These are phyloP conservation scores for Aristolochia californica DNA, from an alignment of 164 flowering plant genomes.

Conservation along the genomic window DNA sequence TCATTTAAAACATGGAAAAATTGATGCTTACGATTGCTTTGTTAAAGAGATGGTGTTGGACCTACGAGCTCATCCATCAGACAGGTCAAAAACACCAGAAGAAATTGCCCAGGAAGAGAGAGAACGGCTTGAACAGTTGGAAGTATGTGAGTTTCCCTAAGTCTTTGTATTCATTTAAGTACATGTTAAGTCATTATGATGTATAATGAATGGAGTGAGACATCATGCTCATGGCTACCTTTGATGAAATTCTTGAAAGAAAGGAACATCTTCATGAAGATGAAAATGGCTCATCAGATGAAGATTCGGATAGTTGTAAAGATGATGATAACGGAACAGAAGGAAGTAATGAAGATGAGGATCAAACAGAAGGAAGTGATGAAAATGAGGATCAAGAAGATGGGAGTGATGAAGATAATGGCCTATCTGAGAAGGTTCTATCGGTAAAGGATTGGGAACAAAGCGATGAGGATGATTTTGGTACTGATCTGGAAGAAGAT, in stretches of 20 bases:
- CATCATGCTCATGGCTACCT: neutral
- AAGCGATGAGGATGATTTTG: slow-evolving; percentile 67
- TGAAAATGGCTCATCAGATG: slow-evolving; percentile 39
- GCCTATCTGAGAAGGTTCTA: slow-evolving; percentile 12
- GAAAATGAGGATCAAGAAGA: slow-evolving; percentile 23
- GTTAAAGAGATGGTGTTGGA: slow-evolving; percentile 62
- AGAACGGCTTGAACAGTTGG: slow-evolving; percentile 67
- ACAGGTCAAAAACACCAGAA: slow-evolving; percentile 79
- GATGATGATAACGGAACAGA: slow-evolving; percentile 15
- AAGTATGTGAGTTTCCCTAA: slow-evolving; percentile 33
- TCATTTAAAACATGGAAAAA: slow-evolving; percentile 37
- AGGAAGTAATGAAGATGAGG: slow-evolving; percentile 18
- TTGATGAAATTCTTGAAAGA: slow-evolving; percentile 52
- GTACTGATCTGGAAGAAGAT: slow-evolving; percentile 30
- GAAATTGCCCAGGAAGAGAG: slow-evolving; percentile 90
- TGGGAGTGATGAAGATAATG: slow-evolving; percentile 21
- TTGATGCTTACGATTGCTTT: slow-evolving; percentile 64
- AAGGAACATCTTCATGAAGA: slow-evolving; percentile 24
- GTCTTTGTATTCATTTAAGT: too few species aligned
- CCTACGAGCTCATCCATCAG: slow-evolving; percentile 78
- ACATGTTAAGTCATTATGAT: too few species aligned
- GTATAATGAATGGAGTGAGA: too few species aligned
- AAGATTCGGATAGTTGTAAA: slow-evolving; percentile 36
- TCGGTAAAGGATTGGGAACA: slow-evolving; percentile 88
- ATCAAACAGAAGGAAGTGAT: slow-evolving; percentile 21